Conservation (phyloP, 176 grass and related monocot species). For the Eragrostis nindensis region DNA sequence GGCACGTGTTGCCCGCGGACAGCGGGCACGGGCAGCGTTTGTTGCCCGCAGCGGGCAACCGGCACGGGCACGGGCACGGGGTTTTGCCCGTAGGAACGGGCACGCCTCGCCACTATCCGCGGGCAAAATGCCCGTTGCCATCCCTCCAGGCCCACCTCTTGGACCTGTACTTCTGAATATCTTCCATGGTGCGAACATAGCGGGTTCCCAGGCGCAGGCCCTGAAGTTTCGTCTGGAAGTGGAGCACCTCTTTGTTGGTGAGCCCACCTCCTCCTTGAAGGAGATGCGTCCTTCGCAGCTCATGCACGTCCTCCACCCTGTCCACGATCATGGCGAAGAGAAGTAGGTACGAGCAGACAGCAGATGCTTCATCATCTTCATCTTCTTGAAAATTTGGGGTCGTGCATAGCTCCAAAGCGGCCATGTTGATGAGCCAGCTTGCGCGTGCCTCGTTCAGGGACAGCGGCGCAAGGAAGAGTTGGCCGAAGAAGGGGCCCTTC, state of each 20-base stretch:
- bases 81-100: too few species aligned
- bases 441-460: not conserved
- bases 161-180: not conserved
- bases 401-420: not conserved
- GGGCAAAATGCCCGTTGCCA: too few species aligned
- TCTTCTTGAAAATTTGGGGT: not conserved
- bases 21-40: too few species aligned
- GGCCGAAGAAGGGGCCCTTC: not conserved
- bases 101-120: too few species aligned
- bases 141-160: not conserved
- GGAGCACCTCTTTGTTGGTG: not conserved
- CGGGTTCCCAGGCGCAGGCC: not conserved
- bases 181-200: not conserved
- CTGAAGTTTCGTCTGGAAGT: not conserved
- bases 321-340: conserved; percentile 14
- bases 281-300: not conserved
- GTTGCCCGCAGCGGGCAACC: too few species aligned
- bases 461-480: not conserved
- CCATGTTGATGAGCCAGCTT: not conserved
- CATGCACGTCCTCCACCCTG: conserved; percentile 25
- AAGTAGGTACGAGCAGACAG: not conserved
- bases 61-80: too few species aligned
- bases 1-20: too few species aligned
- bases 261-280: not conserved
- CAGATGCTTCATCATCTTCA: not conserved